Percentiles rank a stretch among this genome's conserved stretches.
Evolutionary conservation across 163 green algal species (phyloP).

Genomic region (Chlamydomonas reinhardtii): DNA sequence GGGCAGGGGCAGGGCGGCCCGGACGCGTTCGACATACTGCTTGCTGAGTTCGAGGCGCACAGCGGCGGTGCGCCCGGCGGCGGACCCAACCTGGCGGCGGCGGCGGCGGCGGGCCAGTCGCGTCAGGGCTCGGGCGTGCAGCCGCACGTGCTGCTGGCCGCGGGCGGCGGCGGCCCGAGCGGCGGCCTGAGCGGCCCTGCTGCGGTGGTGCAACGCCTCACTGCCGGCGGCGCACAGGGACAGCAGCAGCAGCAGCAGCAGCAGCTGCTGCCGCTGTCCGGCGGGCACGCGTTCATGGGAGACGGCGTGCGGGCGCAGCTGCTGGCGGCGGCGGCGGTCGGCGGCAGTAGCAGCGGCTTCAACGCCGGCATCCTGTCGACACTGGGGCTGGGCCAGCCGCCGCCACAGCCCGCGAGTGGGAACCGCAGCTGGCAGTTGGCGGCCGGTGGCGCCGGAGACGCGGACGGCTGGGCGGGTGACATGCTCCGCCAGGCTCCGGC

Average conservation of each 20-base stretch:
- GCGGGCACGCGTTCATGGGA: neutral
- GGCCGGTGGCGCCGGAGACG: too few relatives aligned
- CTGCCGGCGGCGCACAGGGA: too few relatives aligned
- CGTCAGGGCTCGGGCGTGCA: too few relatives aligned
- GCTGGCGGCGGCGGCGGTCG: neutral
- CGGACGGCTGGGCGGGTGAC: too few relatives aligned
- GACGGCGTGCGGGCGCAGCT: neutral
- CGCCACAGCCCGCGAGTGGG: too few relatives aligned
- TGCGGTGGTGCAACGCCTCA: too few relatives aligned
- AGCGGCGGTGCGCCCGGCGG: neutral
- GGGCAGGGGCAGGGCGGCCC: neutral
- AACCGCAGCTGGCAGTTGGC: too few relatives aligned
- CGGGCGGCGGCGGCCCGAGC: too few relatives aligned
- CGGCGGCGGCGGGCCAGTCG: neutral
- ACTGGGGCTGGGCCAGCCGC: neutral
- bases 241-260: constrained; percentile 16
- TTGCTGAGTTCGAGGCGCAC: neutral
- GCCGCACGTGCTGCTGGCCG: too few relatives aligned
- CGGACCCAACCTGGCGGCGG: neutral
- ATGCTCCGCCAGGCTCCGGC: too few relatives aligned
- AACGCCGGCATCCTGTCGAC: neutral
- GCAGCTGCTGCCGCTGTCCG: constrained; percentile 2
- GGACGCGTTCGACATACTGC: neutral
- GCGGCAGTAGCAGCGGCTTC: neutral
- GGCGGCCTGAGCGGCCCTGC: too few relatives aligned